Base-by-base conservation (phyloP, 192 early-diverging fungal species). In the Coemansia sp. region DNA sequence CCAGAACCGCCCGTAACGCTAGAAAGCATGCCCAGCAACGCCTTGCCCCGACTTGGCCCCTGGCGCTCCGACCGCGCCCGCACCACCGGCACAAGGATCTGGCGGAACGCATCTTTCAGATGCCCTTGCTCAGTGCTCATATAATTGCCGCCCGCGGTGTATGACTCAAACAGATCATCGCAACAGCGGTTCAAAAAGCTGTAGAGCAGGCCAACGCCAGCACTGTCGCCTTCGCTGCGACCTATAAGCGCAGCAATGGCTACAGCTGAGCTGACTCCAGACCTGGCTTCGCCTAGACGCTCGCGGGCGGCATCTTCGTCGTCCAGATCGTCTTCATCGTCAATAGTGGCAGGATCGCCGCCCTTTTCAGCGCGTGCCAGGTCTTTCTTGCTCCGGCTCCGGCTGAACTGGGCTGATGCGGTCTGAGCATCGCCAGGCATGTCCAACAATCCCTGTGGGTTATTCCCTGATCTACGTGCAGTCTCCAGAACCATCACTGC, bases 141-240 rank as follows among this genome's bases (percentile, higher is more conserved):
- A 63, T 96, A 98, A 57, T 90, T 88, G 54, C 89, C 84, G 12
- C 88, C 91, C 40, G 93, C 90, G 14, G 88, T 88, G 66, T 93
- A 96, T 32, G 96, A 90, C 23, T 96, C 90, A 74, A 94, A 98
- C 47, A 98, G 81, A 58, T 98, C 96, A 49, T 93, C 91, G 69
- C 94, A 87, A 62, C 88, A 94, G 31, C 93, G 89, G 58, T 94
- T 87, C 44, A 96, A 60, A 18, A 87, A 87, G 20, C 83, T 82
- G 11, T 83, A 78, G n/a, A 92, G 70, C 6, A 88, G 71, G 41
- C 83, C 68, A 14, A 69, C 66, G 26, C 60, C 58, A 2, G 75
- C 75, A 40, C 61, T 63, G 36, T 71, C 75, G 56, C 67, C 69
- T 60, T 78, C 75, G 45, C 69, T 69, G 36, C 75, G 68, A 16